Percentiles rank a stretch among this genome's conserved stretches.
Conservation (phyloP, 495 filamentous ascomycete genomes). For the Podospora conica region DNA sequence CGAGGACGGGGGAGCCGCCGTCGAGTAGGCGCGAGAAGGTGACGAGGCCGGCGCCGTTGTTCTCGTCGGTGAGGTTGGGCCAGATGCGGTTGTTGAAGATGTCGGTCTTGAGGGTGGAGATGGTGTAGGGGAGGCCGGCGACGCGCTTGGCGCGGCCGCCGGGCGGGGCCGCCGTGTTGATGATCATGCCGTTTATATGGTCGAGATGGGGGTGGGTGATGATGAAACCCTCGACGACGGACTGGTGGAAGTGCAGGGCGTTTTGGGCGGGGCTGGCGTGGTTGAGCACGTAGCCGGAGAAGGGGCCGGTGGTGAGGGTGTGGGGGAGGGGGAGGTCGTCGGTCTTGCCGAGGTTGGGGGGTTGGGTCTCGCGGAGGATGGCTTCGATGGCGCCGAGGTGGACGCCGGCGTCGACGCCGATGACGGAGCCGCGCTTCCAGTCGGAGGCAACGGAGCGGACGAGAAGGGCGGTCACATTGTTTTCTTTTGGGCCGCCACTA, state of each 20-base stretch:
- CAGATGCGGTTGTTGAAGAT: conserved; percentile 98
- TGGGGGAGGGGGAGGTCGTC: conserved; percentile 27
- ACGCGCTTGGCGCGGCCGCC: conserved; percentile 71
- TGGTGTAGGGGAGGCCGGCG: conserved; percentile 76
- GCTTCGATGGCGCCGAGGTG: conserved; percentile 77
- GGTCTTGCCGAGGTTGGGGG: conserved; percentile 38
- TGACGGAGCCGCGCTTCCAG: conserved; percentile 72
- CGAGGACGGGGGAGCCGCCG: conserved; percentile 75
- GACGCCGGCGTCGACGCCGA: conserved; percentile 89
- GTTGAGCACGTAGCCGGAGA: conserved; percentile 65
- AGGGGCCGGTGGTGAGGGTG: conserved; percentile 51
- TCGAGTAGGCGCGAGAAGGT: conserved; percentile 84
- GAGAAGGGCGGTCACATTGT: conserved; percentile 81
- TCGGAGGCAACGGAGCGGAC: conserved; percentile 71
- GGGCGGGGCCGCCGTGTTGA: conserved; percentile 83
- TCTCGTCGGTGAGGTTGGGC: conserved; percentile 96
- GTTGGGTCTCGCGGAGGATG: conserved; percentile 52
- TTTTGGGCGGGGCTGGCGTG: conserved; percentile 60
- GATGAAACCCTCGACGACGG: conserved; percentile 76
- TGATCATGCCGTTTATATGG: conserved; percentile 82
- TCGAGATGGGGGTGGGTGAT: conserved; percentile 95
- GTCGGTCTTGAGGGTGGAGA: conserved; percentile 82
- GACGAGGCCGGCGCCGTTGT: conserved; percentile 84
- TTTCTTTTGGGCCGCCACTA: conserved; percentile 84
- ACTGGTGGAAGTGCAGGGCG: conserved; percentile 67